phyloP scores from a whole-genome alignment of 176 grass and related monocot genomes.

The Paspalum notatum region DNA sequence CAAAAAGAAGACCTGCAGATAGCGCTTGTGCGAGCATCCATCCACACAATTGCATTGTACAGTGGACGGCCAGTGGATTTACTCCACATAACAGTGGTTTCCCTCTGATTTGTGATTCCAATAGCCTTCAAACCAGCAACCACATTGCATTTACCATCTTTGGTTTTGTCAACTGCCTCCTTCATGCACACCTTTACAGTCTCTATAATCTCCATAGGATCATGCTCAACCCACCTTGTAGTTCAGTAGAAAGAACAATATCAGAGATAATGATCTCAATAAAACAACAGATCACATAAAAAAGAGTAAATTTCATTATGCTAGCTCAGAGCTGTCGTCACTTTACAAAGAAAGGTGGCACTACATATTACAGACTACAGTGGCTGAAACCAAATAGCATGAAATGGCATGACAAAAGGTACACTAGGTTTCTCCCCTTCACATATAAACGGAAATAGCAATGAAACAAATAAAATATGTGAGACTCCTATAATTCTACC shows the following conservation, averaged over 20 bases:
- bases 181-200: slow-evolving; percentile 75
- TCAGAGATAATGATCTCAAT: not conserved
- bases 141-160: slow-evolving; percentile 53
- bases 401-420: not conserved
- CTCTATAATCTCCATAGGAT: slow-evolving; percentile 85
- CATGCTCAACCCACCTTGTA: slow-evolving; percentile 95
- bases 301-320: not conserved
- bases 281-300: not conserved
- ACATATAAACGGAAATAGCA: not conserved
- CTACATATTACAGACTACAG: not conserved
- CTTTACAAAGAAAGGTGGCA: not conserved
- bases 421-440: not conserved
- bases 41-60: slow-evolving; percentile 97
- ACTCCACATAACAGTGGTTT: slow-evolving; percentile 92
- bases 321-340: not conserved
- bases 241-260: slow-evolving; percentile 12
- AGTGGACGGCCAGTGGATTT: slow-evolving; percentile 86
- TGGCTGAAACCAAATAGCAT: not conserved
- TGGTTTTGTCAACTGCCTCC: slow-evolving; percentile 63
- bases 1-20: slow-evolving; percentile 65
- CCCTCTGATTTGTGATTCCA: slow-evolving; percentile 95
- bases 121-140: slow-evolving; percentile 65
- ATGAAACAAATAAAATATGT: not conserved
- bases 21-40: slow-evolving; percentile 89
- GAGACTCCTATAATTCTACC: not conserved